Base-by-base conservation (phyloP, 345 rosid species). In the Kernera saxatilis region DNA sequence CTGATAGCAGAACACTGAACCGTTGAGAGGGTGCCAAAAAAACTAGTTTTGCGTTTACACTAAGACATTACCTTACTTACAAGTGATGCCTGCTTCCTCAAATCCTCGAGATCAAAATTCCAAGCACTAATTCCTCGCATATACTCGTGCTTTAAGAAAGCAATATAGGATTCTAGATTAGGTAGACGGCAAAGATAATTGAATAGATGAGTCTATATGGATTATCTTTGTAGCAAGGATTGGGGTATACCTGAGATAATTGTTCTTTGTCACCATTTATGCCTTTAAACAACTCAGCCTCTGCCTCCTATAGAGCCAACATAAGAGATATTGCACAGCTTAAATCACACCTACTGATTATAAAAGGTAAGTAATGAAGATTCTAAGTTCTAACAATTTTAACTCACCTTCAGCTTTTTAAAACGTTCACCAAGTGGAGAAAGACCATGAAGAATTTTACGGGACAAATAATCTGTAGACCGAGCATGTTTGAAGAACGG, bases 61-160 rank as follows among this genome's bases (percentile, higher is more conserved):
- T 49, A 29, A 25, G 50, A 51, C 21, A 61, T 55, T 19, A 75
- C 64, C 45, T 71, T 67, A 83, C 87, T 77, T 76, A 91, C 93
- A 78, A 81, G 75, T 44, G 90, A 86, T 76, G 96, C 93, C 67
- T 88, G 90, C 65, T 75, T 84, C 75, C 73, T 88, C 64, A 88
- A 82, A 76, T 88, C 96, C 26, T 88, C 91, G 0, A 91, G 85
- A 80, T 88, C 87, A 77, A 91, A 91, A 69, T 91, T 87, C 93
- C 97, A 91, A 17, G 83, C 91, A 63, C 96, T 91, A 46, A 91
- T 87, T 48, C 97, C 97, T 72, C 81, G 68, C 53, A 83, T 86
- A 71, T 91, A 89, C 72, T 91, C 96, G 68, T 86, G 87, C 96
- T 88, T 84, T 78, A 76, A 74, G 64, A 63, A 15, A 45, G 45